phyloP scores from a whole-genome alignment of 495 filamentous ascomycete genomes.

The Neurospora sublineolata region DNA sequence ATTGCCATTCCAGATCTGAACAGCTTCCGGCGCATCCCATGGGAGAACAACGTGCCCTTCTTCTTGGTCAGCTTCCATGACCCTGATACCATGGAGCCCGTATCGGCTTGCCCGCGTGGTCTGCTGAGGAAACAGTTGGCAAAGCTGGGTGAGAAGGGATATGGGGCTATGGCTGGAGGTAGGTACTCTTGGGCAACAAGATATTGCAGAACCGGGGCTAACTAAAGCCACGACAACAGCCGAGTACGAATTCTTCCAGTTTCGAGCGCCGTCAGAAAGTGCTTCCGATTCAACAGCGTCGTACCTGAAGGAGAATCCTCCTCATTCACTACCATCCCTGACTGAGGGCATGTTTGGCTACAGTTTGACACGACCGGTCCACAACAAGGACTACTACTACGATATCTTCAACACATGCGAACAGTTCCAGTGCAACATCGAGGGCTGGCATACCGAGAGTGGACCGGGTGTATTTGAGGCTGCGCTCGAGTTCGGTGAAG shows the following conservation, averaged over 20 bases:
- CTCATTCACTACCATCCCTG: conserved; percentile 57
- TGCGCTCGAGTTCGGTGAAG: conserved; percentile 77
- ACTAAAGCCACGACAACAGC: conserved; percentile 36
- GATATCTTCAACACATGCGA: conserved; percentile 75
- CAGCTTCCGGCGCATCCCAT: conserved; percentile 83
- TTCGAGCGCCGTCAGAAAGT: conserved; percentile 51
- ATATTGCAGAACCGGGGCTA: neutral
- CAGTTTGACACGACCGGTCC: conserved; percentile 79
- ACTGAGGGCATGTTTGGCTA: conserved; percentile 99
- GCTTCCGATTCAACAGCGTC: conserved; percentile 51
- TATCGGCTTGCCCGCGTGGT: conserved; percentile 75
- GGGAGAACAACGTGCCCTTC: conserved; percentile 89
- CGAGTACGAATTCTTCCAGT: conserved; percentile 97
- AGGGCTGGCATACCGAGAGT: conserved; percentile 96
- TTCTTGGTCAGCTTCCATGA: conserved; percentile 84
- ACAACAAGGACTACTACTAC: conserved; percentile 93
- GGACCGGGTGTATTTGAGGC: conserved; percentile 95
- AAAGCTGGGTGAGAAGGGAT: conserved; percentile 54
- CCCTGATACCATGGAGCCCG: conserved; percentile 52
- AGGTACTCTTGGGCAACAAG: conserved; percentile 12
- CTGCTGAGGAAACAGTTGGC: conserved; percentile 55
- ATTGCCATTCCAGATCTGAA: conserved; percentile 72
- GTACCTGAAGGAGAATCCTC: conserved; percentile 63
- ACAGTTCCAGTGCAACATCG: conserved; percentile 71
- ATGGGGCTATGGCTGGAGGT: conserved; percentile 91